phyloP scores from a whole-genome alignment of 495 filamentous ascomycete genomes.

The Glutinoglossum americanum region DNA sequence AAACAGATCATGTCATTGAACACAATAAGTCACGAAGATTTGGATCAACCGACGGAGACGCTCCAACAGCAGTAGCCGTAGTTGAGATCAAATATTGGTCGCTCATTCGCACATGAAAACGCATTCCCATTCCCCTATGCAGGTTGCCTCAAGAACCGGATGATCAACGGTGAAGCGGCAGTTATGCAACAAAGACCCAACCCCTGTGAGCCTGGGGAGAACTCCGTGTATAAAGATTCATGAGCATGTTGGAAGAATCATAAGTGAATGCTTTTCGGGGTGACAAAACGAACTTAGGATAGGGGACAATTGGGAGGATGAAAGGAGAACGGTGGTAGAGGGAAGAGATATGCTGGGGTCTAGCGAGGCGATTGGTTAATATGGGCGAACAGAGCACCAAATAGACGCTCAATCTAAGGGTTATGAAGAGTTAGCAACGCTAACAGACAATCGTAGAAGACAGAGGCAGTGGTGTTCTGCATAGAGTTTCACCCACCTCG shows the following conservation, averaged over 20 bases:
- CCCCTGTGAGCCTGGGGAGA: not conserved
- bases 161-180: not conserved
- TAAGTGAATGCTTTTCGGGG: not conserved
- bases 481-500: constrained; percentile 37
- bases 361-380: constrained; percentile 12
- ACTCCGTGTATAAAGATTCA: not conserved
- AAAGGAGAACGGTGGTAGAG: not conserved
- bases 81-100: not conserved
- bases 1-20: not conserved
- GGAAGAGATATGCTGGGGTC: not conserved
- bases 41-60: not conserved
- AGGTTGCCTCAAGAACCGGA: not conserved
- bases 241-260: not conserved
- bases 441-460: not conserved
- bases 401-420: constrained; percentile 16
- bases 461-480: constrained; percentile 4
- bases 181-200: not conserved
- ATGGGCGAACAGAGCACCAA: constrained; percentile 18
- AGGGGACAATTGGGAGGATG: not conserved
- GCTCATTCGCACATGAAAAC: not conserved
- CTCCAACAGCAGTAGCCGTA: not conserved
- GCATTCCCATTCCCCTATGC: not conserved
- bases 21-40: not conserved
- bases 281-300: not conserved
- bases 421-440: constrained; percentile 3